Conservation (phyloP, 768 basidiomycete species). For the Agaricus blazei region DNA sequence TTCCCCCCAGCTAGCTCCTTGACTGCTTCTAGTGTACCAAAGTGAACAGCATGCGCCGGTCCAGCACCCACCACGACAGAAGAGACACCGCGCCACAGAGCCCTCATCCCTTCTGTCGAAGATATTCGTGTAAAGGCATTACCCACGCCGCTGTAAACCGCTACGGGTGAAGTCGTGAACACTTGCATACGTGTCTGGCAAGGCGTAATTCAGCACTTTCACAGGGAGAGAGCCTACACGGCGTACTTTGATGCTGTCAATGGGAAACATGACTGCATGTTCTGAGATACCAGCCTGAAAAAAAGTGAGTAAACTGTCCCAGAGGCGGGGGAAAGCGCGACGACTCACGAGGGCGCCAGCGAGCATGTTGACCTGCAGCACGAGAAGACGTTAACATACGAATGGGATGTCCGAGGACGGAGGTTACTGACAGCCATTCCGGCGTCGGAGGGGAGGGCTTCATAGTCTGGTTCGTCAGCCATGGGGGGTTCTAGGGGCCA, state of each 20-base stretch:
- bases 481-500: slow-evolving; percentile 1
- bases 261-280: slow-evolving; percentile 97
- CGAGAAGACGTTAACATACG: slow-evolving; percentile 12
- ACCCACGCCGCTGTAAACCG: slow-evolving; percentile 84
- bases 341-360: slow-evolving; percentile 86
- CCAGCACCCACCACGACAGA: slow-evolving; percentile 96
- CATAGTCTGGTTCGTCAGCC: slow-evolving; percentile 17
- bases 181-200: slow-evolving; percentile 98
- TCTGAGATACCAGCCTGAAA: slow-evolving; percentile 95
- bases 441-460: slow-evolving; percentile 55
- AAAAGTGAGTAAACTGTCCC: slow-evolving; percentile 6
- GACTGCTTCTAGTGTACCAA: slow-evolving; percentile 91
- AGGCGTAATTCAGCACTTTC: slow-evolving; percentile 7
- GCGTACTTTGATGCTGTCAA: slow-evolving; percentile 96
- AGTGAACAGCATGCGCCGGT: slow-evolving; percentile 97
- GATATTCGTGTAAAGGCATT: slow-evolving; percentile 91
- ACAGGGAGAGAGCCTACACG: neutral
- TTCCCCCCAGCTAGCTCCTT: slow-evolving; percentile 93
- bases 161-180: slow-evolving; percentile 78
- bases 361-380: slow-evolving; percentile 83
- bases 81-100: slow-evolving; percentile 94
- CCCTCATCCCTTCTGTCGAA: slow-evolving; percentile 86
- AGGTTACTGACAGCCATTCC: slow-evolving; percentile 61
- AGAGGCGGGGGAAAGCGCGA: neutral
- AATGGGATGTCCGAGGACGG: slow-evolving; percentile 1